Base-by-base conservation (phyloP, 768 basidiomycete species). In the Mrakia frigida region DNA sequence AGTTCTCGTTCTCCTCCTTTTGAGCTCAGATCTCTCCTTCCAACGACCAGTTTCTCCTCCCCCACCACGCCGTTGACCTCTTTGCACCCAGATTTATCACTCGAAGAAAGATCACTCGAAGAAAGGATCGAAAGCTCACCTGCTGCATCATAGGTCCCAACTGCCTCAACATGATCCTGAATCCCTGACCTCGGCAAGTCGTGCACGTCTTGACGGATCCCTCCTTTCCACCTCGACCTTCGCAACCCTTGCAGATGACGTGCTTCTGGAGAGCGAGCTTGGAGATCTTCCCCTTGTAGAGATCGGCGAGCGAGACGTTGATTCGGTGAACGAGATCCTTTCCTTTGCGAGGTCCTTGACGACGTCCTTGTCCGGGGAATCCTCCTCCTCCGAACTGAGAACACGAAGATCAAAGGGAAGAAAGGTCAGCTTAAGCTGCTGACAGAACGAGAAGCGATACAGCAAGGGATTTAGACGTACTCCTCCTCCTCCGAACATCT, bases 301-400 rank as follows among this genome's bases (percentile, higher is more conserved):
- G 89, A 83, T 99, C 97, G 85, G 98, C 96, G 79, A 99, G 89
- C n/a, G 93, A 89, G 81, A 98, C 94, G 82, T 91, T 88, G 79
- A 98, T 92, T 75, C 95, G 92, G 85, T 99, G 97, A 6, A 98
- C 92, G 79, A 99, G 92, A 84, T 99, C 97, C 84, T 98, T 98
- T 77, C 94, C 97, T 84, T 92, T 94, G 82, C 94, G 92, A 28
- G 91, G 90, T 21, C 91, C 92, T 78, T 87, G 80, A 21, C 77
- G 77, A 25, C 73, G 73, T 31, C 77, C 73, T 77, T 73, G 72
- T 69, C 77, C 77, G 63, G 70, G 70, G 52, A 77, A 77, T n/a
- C 76, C 76, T 46, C 73, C 73, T 35, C 59, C 59, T 52, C 74
- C 74, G 25, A 68, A 68, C 71, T 77, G 53, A 21, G 35, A 68